Percentiles rank a stretch among this genome's conserved stretches.
These are phyloP conservation scores for Malania oleifera DNA, from an alignment of 164 flowering plant species.

Conservation along the genomic window DNA sequence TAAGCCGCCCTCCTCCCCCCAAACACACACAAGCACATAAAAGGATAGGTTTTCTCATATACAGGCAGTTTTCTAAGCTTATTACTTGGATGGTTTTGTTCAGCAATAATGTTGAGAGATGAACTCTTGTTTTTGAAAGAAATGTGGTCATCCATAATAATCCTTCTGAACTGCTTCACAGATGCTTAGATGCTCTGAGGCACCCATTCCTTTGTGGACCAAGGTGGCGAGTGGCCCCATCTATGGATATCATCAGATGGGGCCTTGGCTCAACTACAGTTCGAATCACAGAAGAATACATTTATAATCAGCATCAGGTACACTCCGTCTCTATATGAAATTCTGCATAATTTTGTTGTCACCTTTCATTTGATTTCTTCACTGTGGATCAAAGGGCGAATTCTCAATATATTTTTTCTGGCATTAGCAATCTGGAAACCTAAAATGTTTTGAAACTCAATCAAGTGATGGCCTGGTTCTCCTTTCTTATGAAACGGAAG, in stretches of 20 bases:
- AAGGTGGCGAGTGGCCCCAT: constrained; percentile 82
- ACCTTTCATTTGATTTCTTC: not conserved
- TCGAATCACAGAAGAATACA: constrained; percentile 90
- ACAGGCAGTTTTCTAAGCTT: too few species aligned
- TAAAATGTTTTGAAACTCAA: too few species aligned
- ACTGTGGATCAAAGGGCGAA: too few species aligned
- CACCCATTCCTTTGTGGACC: constrained; percentile 99
- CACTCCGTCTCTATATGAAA: not conserved
- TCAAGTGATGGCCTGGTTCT: too few species aligned
- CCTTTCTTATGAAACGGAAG: too few species aligned
- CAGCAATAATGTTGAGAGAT: too few species aligned
- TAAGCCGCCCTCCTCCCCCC: too few species aligned
- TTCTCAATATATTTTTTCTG: too few species aligned
- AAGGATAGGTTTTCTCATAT: too few species aligned
- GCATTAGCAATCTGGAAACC: too few species aligned
- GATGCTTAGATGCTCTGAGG: constrained; percentile 88
- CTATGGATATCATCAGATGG: constrained; percentile 88
- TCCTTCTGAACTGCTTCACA: constrained; percentile 22
- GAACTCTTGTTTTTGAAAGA: not conserved
- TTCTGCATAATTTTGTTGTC: not conserved
- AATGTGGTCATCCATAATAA: not conserved
- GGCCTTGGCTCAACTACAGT: constrained; percentile 94
- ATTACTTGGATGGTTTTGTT: too few species aligned
- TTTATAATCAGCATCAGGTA: constrained; percentile 86
- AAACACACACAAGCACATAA: too few species aligned